A percentile compares a stretch with the other conserved stretches of the same genome.
These are phyloP conservation scores for Ramalina peruviana DNA, from an alignment of 495 filamentous ascomycete species.

Conservation along the genomic window DNA sequence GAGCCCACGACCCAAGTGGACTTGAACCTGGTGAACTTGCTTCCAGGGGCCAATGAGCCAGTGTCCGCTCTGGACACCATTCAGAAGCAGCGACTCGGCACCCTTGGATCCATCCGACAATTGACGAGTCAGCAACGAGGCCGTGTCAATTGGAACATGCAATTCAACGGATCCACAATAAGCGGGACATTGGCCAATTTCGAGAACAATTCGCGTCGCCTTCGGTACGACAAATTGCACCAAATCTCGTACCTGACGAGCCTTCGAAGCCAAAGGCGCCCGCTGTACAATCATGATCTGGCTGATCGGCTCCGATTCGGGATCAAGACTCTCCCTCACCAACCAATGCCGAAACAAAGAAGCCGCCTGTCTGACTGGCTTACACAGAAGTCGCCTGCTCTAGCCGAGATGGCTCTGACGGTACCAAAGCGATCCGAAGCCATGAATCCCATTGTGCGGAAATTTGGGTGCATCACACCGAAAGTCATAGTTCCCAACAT, in stretches of 20 bases:
- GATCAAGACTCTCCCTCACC: constrained; percentile 36
- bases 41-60: constrained; percentile 57
- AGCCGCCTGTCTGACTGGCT: constrained; percentile 54
- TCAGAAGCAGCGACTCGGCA: constrained; percentile 24
- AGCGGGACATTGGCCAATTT: constrained; percentile 56
- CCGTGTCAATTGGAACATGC: constrained; percentile 35
- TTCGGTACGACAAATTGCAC: constrained; percentile 64
- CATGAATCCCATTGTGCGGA: constrained; percentile 62
- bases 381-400: constrained; percentile 49
- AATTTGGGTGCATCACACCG: constrained; percentile 85
- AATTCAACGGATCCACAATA: constrained; percentile 47
- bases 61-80: constrained; percentile 24
- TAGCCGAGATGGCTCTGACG: constrained; percentile 58
- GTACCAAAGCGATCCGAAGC: constrained; percentile 54
- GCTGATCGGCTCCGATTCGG: constrained; percentile 57
- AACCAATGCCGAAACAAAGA: constrained; percentile 39
- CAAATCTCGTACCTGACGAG: constrained; percentile 70
- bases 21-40: constrained; percentile 67
- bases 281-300: constrained; percentile 65
- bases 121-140: constrained; percentile 14
- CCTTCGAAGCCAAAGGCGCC: constrained; percentile 64
- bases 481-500: constrained; percentile 71
- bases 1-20: constrained; percentile 53
- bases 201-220: constrained; percentile 55
- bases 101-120: constrained; percentile 17